These are phyloP conservation scores for Cladosporium sp. DNA, from an alignment of 2,329 filamentous ascomycete species.

Conservation along the genomic window DNA sequence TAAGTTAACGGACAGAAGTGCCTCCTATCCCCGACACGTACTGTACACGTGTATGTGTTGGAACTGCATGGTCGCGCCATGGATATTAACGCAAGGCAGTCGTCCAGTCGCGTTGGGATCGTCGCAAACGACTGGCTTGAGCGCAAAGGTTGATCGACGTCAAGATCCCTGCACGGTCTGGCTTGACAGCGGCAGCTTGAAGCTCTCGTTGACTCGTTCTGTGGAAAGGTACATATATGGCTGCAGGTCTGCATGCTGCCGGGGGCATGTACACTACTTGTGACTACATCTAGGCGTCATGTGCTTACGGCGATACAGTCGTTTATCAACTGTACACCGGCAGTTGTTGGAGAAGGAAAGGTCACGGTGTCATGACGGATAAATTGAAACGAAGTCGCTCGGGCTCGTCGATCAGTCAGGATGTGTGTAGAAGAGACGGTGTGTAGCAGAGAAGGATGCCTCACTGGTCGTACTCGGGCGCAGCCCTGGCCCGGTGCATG, in stretches of 20 bases:
- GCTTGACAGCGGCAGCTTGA: constrained; percentile 1
- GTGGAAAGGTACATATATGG: neutral
- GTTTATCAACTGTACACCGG: neutral
- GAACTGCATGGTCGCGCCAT: neutral
- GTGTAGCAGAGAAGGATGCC: neutral
- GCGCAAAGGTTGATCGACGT: constrained; percentile 34
- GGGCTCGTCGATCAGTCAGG: neutral
- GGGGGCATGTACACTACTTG: neutral
- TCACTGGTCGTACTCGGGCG: neutral
- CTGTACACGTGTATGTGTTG: neutral
- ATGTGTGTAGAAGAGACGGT: neutral
- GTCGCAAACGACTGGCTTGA: constrained; percentile 18
- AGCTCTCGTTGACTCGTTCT: constrained; percentile 2
- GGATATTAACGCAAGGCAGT: neutral
- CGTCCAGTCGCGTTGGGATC: neutral
- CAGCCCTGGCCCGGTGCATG: neutral
- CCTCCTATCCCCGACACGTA: neutral
- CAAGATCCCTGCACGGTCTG: constrained; percentile 28
- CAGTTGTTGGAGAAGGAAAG: neutral
- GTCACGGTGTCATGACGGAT: neutral
- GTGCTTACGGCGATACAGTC: neutral
- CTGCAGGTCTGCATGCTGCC: constrained; percentile 8
- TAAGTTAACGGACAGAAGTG: neutral
- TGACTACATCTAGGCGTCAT: constrained; percentile 4
- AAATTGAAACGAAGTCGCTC: neutral